Conservation (phyloP, 148 eudicot species). For the Rhododendron henanense region DNA sequence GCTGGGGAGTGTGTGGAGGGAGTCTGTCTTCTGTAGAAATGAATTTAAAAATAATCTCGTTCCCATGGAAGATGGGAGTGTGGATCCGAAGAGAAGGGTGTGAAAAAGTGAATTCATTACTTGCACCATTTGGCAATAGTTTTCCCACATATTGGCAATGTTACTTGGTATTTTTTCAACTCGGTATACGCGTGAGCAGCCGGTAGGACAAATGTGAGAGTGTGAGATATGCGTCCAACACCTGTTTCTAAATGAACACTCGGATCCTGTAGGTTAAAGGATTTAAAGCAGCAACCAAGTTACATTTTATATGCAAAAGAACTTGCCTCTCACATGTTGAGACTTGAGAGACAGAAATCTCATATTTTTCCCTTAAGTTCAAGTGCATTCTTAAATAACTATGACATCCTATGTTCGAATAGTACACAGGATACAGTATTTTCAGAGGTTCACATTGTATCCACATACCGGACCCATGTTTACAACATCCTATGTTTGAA, state of each 20-base stretch:
- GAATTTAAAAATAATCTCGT: not conserved
- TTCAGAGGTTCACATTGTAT: not conserved
- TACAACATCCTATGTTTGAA: not conserved
- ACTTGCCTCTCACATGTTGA: not conserved
- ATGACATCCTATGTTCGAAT: not conserved
- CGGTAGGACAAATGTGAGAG: not conserved
- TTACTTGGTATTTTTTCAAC: not conserved
- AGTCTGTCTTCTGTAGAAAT: not conserved
- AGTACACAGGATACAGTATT: not conserved
- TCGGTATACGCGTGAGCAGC: not conserved
- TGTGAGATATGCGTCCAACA: not conserved
- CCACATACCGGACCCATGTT: not conserved
- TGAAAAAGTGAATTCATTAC: not conserved
- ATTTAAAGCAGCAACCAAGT: not conserved
- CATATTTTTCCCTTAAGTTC: not conserved
- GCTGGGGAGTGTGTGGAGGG: not conserved
- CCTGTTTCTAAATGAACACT: not conserved
- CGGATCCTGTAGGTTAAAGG: not conserved
- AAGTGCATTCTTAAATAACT: not conserved
- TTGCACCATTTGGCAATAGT: not conserved
- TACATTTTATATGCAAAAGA: not conserved
- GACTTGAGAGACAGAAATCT: not conserved
- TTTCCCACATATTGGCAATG: not conserved
- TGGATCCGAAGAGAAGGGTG: not conserved
- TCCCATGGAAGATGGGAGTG: not conserved